These are phyloP conservation scores for Insectozyma bohioensis DNA, from an alignment of 1,139 yeast genomes.

Conservation along the genomic window DNA sequence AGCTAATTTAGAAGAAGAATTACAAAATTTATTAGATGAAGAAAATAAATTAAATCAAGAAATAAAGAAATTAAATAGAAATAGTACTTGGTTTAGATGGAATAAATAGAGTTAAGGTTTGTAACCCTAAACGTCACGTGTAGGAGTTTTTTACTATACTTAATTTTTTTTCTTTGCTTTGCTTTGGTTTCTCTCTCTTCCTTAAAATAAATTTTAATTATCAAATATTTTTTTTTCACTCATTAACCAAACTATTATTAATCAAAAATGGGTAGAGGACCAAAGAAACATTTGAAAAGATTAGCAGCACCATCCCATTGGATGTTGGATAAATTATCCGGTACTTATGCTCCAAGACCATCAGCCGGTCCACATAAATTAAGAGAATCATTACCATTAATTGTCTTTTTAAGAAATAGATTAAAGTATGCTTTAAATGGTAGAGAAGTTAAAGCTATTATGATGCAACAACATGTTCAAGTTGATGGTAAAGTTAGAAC, in stretches of 20 bases:
- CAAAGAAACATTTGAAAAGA: slow-evolving; percentile 46
- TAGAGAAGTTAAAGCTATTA: slow-evolving; percentile 98
- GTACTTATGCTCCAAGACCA: slow-evolving; percentile 99
- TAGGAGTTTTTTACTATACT: no score
- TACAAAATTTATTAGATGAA: slow-evolving; percentile 26
- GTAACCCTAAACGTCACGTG: not conserved
- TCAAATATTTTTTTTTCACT: not conserved
- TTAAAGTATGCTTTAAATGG: slow-evolving; percentile 99
- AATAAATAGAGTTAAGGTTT: slow-evolving; percentile 9
- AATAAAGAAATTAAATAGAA: slow-evolving; percentile 22
- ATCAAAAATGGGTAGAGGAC: slow-evolving; percentile 30
- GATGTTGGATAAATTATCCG: slow-evolving; percentile 99
- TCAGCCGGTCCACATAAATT: slow-evolving; percentile 99
- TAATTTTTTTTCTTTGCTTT: no score
- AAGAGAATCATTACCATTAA: slow-evolving; percentile 98
- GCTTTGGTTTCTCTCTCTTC: no score
- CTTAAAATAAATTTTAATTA: not conserved
- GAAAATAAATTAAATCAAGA: slow-evolving; percentile 30
- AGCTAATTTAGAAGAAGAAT: slow-evolving; percentile 52
- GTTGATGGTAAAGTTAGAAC: slow-evolving; percentile 99
- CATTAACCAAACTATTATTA: slow-evolving; percentile 1
- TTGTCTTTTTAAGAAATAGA: slow-evolving; percentile 98
- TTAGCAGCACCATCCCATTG: slow-evolving; percentile 90
- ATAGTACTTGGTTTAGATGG: slow-evolving; percentile 34
- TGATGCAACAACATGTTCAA: slow-evolving; percentile 99